A percentile compares a stretch with the other conserved stretches of the same genome.
Conservation (phyloP, 2,329 filamentous ascomycete genomes). For the Blumeriella jaapii region DNA sequence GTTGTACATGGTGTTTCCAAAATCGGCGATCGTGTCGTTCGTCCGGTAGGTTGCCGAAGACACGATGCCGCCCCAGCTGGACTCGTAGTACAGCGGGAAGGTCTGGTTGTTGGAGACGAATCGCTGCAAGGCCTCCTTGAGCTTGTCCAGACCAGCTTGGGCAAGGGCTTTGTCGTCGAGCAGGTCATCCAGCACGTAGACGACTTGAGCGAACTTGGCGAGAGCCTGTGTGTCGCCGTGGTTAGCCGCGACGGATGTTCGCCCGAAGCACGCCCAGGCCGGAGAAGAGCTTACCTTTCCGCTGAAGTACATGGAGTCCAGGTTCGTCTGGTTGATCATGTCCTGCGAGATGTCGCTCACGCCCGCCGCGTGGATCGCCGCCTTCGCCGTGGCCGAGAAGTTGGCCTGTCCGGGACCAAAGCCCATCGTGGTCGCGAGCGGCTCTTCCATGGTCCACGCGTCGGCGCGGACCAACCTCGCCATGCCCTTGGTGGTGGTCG, state of each 20-base stretch:
- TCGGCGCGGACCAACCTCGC: slow-evolving; percentile 62
- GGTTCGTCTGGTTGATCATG: slow-evolving; percentile 59
- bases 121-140: slow-evolving; percentile 54
- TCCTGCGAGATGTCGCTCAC: slow-evolving; percentile 65
- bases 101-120: slow-evolving; percentile 59
- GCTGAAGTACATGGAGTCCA: slow-evolving; percentile 85
- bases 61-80: slow-evolving; percentile 68
- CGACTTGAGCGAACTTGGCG: slow-evolving; percentile 62
- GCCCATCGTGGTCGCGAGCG: slow-evolving; percentile 59
- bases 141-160: slow-evolving; percentile 42
- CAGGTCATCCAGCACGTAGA: slow-evolving; percentile 55
- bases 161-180: slow-evolving; percentile 46
- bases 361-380: slow-evolving; percentile 49
- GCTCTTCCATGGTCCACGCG: slow-evolving; percentile 68
- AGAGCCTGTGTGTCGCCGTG: slow-evolving; percentile 39
- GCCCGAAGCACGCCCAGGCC: slow-evolving; percentile 13
- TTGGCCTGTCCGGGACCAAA: slow-evolving; percentile 62
- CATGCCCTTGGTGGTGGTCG: slow-evolving; percentile 76
- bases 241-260: slow-evolving; percentile 11
- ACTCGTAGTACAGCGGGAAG: slow-evolving; percentile 53
- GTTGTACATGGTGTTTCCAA: slow-evolving; percentile 82
- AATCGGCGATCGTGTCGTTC: slow-evolving; percentile 62
- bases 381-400: slow-evolving; percentile 43
- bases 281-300: slow-evolving; percentile 52
- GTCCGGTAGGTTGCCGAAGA: slow-evolving; percentile 63